Evolutionary conservation across 805 yeast species (phyloP).

Genomic region (Kockiozyma suomiensis): DNA sequence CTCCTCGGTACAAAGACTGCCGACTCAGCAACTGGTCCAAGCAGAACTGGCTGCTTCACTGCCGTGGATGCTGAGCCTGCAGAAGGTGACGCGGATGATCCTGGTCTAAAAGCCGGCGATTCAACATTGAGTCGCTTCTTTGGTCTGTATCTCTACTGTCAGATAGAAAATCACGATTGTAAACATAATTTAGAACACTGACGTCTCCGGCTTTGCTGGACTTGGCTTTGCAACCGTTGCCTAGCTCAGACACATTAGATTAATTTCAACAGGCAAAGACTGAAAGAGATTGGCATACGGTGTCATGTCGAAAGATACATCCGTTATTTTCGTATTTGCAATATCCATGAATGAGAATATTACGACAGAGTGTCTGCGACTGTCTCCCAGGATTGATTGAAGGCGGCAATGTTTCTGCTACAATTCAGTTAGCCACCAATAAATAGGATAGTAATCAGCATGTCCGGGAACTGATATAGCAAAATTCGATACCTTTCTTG

Average conservation of each 20-base stretch:
- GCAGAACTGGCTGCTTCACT: constrained; percentile 8
- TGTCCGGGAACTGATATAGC: background rate
- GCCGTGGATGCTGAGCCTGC: constrained; percentile 16
- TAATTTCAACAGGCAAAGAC: background rate
- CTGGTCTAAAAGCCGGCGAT: constrained; percentile 59
- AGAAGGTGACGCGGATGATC: constrained; percentile 11
- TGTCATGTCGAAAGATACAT: constrained; percentile 75
- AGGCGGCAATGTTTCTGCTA: constrained; percentile 30
- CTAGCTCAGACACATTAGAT: background rate
- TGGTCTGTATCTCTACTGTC: constrained; percentile 7
- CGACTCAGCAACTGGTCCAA: constrained; percentile 30
- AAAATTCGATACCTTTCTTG: constrained; percentile 4
- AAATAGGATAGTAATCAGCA: background rate
- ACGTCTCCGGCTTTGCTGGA: constrained; percentile 19
- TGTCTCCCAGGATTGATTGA: constrained; percentile 29
- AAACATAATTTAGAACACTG: background rate
- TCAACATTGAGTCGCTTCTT: constrained; percentile 58
- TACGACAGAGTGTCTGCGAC: constrained; percentile 68
- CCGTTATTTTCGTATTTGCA: constrained; percentile 88
- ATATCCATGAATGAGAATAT: constrained; percentile 80
- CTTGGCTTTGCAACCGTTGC: constrained; percentile 6
- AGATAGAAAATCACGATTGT: background rate
- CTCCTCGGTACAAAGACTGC: constrained; percentile 43
- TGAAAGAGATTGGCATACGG: constrained; percentile 35
- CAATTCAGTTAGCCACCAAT: background rate